Evolutionary conservation across 2,329 filamentous ascomycete species (phyloP), one percentile per base, ranked within the genome.

Genomic region (Pestalotiopsis sp.): DNA sequence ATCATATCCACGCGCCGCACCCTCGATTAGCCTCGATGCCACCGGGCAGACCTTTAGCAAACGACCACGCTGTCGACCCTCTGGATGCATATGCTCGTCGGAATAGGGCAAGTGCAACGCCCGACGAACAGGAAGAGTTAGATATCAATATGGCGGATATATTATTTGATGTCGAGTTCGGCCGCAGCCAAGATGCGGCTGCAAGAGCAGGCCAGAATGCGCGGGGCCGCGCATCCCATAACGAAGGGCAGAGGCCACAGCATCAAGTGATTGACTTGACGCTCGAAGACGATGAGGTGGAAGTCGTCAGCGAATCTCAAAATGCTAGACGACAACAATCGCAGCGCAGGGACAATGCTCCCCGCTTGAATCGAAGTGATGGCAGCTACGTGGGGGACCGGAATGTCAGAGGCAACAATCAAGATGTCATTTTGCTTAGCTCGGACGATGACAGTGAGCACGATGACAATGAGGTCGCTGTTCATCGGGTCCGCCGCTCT

Each of bases 331-430:
- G 69, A 38, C 52, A 67, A 58, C 69, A 70, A 60, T 68, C 69
- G 12, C 63, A 67, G 12, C 63, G 68, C 36, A 41, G 66, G 9
- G 59, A 64, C 39, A 66, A 52, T 38, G 75, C 75, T 17, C 77
- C 76, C 1, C 73, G 73, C 41, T 56, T 78, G 11, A 72, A 74
- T 23, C 73, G 77, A 17, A 78, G 75, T 61, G 77, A 79, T 66
- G 73, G 72, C 38, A 75, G 70, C 58, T 77, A 78, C 69, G 70
- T 77, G 38, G 64, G 64, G 20, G 45, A 66, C 45, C 67, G 67
- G 70, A 69, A 36, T 36, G 31, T 36, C 31, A 9, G 31, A 36
- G 31, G 31, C 31, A 36, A 36, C 31, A 36, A 36, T 36, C 31
- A 36, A 36, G 31, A 27, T 39, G 64, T 66, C 20, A 78, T 78